Conservation (phyloP, 768 basidiomycete species). For the Steccherinum ochraceum region DNA sequence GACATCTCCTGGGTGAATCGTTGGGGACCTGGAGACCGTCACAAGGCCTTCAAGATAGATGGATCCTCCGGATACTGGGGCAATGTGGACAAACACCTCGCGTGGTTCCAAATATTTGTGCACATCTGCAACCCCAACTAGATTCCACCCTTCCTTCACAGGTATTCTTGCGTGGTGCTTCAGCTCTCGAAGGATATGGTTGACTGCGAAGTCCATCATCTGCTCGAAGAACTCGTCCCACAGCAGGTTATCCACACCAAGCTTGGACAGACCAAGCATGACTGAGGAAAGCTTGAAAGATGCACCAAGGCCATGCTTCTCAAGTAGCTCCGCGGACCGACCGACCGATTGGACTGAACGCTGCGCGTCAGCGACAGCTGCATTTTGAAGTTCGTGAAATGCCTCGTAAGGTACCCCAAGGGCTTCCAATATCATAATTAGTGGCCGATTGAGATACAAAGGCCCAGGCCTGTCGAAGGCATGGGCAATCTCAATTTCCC, state of each 20-base stretch:
- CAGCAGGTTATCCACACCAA: conserved; percentile 31
- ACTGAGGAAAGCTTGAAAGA: conserved; percentile 52
- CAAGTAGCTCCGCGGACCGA: conserved; percentile 43
- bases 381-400: conserved; percentile 48
- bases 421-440: conserved; percentile 60
- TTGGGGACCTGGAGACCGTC: conserved; percentile 58
- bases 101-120: conserved; percentile 44
- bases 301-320: conserved; percentile 48
- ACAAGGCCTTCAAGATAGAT: conserved; percentile 48
- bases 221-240: conserved; percentile 44
- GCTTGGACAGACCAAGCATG: conserved; percentile 41
- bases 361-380: conserved; percentile 43
- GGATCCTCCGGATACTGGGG: conserved; percentile 29
- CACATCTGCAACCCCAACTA: conserved; percentile 70
- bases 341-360: conserved; percentile 35
- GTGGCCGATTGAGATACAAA: conserved; percentile 54
- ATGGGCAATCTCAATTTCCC: conserved; percentile 54
- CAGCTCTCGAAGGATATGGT: conserved; percentile 60
- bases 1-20: conserved; percentile 65
- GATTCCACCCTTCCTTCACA: conserved; percentile 53
- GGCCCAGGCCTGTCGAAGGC: conserved; percentile 54
- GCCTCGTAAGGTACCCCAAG: conserved; percentile 50
- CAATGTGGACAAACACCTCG: conserved; percentile 58
- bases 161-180: conserved; percentile 65
- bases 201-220: conserved; percentile 45